Percentiles rank a stretch among this genome's conserved stretches.
These are phyloP conservation scores for Castanopsis chinensis DNA, from an alignment of 306 rosid species.

Conservation along the genomic window DNA sequence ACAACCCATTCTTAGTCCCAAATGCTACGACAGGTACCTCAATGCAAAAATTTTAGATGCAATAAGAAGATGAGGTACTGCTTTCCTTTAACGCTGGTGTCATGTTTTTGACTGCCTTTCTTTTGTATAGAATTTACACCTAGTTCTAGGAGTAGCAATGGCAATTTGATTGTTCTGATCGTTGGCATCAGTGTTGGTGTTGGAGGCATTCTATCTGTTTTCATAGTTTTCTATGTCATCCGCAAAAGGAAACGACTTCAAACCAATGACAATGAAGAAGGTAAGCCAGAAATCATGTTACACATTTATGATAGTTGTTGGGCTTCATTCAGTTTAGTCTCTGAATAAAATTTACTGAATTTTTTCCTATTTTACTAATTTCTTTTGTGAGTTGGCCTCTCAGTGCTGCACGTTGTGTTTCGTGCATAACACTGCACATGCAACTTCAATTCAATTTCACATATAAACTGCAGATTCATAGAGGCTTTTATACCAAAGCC, in stretches of 20 bases:
- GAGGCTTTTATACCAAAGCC: no score
- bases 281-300: conserved; percentile 23
- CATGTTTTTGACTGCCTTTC: no score
- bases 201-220: conserved; percentile 39
- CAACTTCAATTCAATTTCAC: no score
- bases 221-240: conserved; percentile 24
- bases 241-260: conserved; percentile 41
- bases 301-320: not conserved
- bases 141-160: conserved; percentile 39
- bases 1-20: no score
- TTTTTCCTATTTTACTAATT: not conserved
- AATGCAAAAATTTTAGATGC: no score
- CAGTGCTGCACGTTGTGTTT: no score
- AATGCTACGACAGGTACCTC: no score
- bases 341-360: not conserved
- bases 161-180: conserved; percentile 47
- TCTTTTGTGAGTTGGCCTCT: no score
- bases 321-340: not conserved
- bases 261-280: conserved; percentile 51
- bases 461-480: no score
- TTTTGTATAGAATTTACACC: conserved; percentile 52
- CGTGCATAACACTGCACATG: no score
- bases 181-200: conserved; percentile 58
- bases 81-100: no score
- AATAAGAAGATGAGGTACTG: no score